Evolutionary conservation across 1,139 yeast genomes (phyloP), one percentile per base, ranked within the genome.

Genomic region (Candida gigantensis): DNA sequence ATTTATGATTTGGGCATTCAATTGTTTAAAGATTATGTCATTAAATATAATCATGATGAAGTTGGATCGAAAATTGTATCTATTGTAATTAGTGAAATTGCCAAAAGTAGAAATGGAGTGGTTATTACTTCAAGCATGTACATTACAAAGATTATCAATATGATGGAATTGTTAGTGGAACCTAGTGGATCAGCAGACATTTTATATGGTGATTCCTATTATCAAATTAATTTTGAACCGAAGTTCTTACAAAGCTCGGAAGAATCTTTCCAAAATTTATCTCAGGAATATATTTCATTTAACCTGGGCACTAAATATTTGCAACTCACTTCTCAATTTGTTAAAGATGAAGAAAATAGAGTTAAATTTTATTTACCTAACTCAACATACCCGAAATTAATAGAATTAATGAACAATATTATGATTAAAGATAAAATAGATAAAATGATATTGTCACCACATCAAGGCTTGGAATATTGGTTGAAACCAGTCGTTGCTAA

Each of bases 1-100:
- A 73, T 86, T 3, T 84, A 84, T 52, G 96, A 89, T 52, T 71
- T 84, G 32, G 96, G 96, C 0, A 68, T 84, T 26, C 72, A 72
- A 25, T 55, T 81, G 7, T 85, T 83, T 54, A 70, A 71, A 46
- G 72, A 71, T 20, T 53, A 56, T 35, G 57, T 72, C 26, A 56
- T 74, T 20, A 66, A 67, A 42, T 60, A 60, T 39, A 63, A 72
- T 24, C 52, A 69, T 39, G 64, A 73, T 42, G 73, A 72, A 33
- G 67, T 84, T 21, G 88, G 88, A 0, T 50, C 57, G 10, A 63
- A 60, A 32, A 55, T 83, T 31, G 74, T 78, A 34, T 55, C 59
- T 9, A 68, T 75, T 7, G 60, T 86, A 3, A 60, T 84, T n/a
- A 64, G 64, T 4, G 84, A 82, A 48, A 74, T 86, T 30, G 71